Base-by-base conservation (phyloP, 192 early-diverging fungal species). In the Spizellomyces punctatus region DNA sequence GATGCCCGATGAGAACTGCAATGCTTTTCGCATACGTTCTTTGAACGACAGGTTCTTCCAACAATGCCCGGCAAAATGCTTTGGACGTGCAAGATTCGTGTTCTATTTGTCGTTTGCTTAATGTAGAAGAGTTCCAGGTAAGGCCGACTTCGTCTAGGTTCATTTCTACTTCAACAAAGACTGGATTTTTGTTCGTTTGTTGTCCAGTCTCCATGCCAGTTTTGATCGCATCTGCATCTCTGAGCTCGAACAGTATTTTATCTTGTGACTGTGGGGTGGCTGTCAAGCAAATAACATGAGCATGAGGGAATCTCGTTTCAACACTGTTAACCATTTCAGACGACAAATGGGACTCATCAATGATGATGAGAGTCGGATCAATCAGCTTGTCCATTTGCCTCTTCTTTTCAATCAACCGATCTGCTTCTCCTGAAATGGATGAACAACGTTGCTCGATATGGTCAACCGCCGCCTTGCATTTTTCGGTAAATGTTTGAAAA, bases 271-370 rank as follows among this genome's bases (percentile, higher is more conserved):
- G 59, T 12, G 59, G 59, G 4, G 59, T 61, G 59, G 59, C 27
- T 2, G 59, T 61, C 12, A 36, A 22, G 59, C 59, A 61, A 17
- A 61, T n/a, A 2, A 61, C 27, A 27, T 61, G 10, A 0, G 59
- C 2, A 2, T n/a, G 1, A 2, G 59, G 59, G 59, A 61, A 61
- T 14, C 12, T n/a, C 1, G n/a, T 27, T 2, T 22, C 27, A 36
- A 61, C n/a, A 36, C 4, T 12, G 10, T n/a, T 12, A 17, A 61
- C 17, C 17, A n/a, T 61, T 22, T 61, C 10, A 10, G 12, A 1
- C 59, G 17, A 61, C 10, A 61, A 27, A 21, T 61, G 59, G 12
- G 21, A 10, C 27, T 61, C 59, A 36, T 61, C 59, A 61, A 61
- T 27, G 16, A 61, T 12, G 21, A 61, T 61, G 12, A 61, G 59